Percentiles rank a stretch among this genome's conserved stretches.
Conservation (phyloP, 129 eudicot genomes). For the Apium graveolens region DNA sequence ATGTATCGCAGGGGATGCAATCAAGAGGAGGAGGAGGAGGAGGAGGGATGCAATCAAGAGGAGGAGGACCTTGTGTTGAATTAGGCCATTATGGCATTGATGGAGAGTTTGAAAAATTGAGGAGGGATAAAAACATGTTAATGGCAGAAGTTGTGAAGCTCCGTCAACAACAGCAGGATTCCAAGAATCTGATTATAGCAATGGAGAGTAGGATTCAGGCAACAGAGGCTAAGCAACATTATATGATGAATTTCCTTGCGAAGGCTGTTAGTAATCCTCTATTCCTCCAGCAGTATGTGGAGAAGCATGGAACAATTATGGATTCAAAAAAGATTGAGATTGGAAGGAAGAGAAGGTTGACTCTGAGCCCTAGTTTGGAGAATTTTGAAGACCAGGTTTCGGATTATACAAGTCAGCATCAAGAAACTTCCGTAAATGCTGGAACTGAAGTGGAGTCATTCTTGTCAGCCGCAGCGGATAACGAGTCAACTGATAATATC, state of each 20-base stretch:
- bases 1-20: constrained; percentile 27
- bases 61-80: constrained; percentile 50
- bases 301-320: constrained; percentile 21
- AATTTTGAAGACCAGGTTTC: constrained; percentile 27
- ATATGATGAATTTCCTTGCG: constrained; percentile 67
- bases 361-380: constrained; percentile 51
- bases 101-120: constrained; percentile 64
- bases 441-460: constrained; percentile 39
- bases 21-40: constrained; percentile 33
- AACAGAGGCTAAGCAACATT: constrained; percentile 66
- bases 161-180: constrained; percentile 54
- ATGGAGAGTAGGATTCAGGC: constrained; percentile 48
- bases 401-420: constrained; percentile 15
- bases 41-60: constrained; percentile 36
- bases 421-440: constrained; percentile 14
- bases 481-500: constrained; percentile 33
- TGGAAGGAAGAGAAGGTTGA: constrained; percentile 66
- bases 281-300: constrained; percentile 51
- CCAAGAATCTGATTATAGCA: constrained; percentile 39
- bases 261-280: constrained; percentile 57
- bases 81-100: constrained; percentile 75
- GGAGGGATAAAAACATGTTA: constrained; percentile 50
- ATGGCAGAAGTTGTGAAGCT: constrained; percentile 65
- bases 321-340: constrained; percentile 38
- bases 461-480: constrained; percentile 38